phyloP scores from a whole-genome alignment of 208 protist genomes.

The Eutreptiella sp. region DNA sequence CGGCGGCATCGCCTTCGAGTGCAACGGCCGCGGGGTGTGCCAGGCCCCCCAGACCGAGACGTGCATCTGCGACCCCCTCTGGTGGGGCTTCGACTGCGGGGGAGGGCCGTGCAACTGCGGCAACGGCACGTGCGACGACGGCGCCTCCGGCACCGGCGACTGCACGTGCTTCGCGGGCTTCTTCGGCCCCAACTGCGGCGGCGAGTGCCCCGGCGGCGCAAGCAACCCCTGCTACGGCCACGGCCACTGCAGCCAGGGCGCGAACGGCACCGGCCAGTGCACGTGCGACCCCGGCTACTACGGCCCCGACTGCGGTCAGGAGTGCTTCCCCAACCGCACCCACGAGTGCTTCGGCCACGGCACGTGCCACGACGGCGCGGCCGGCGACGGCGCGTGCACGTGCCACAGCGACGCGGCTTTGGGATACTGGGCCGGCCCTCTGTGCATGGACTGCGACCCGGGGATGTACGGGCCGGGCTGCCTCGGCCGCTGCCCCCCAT shows the following conservation, averaged over 20 bases:
- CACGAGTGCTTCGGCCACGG: constrained; percentile 1
- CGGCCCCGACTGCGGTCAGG: constrained; percentile 20
- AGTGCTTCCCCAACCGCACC: constrained; percentile 9
- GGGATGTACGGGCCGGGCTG: constrained; percentile 25
- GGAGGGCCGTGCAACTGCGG: constrained; percentile 5
- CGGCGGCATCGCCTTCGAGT: constrained; percentile 6
- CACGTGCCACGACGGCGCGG: constrained; percentile 6
- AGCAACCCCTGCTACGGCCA: too few relatives aligned
- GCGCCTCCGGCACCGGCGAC: neutral
- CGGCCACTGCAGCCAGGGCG: constrained; percentile 12
- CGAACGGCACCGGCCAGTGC: constrained; percentile 13
- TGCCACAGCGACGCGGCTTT: constrained; percentile 1
- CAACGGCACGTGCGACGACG: constrained; percentile 5
- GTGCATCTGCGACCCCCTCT: neutral
- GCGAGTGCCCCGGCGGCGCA: constrained; percentile 9
- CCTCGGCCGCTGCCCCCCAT: constrained; percentile 3
- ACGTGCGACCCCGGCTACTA: constrained; percentile 23
- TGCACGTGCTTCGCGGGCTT: constrained; percentile 20
- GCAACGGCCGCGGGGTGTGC: neutral
- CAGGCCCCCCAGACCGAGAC: neutral
- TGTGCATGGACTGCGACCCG: constrained; percentile 8
- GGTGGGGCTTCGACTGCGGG: constrained; percentile 11
- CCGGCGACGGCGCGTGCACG: constrained; percentile 1
- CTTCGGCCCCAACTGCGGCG: neutral
- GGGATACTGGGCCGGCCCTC: constrained; percentile 17